Percentiles rank a stretch among this genome's conserved stretches.
Conservation (phyloP, 805 yeast species). For the Blastobotrys chiropterorum region DNA sequence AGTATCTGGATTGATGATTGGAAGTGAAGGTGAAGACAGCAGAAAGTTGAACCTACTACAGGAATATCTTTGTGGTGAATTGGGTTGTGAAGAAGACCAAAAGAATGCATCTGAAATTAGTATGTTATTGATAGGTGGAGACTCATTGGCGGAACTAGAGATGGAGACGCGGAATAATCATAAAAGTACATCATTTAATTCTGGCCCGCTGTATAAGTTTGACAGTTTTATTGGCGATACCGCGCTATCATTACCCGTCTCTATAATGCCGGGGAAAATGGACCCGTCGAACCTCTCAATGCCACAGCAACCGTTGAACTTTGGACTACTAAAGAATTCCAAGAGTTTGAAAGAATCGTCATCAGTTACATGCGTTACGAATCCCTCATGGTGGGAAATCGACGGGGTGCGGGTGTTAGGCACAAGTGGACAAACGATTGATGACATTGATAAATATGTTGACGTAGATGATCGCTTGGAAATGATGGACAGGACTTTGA, state of each 20-base stretch:
- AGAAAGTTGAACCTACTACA: slow-evolving; percentile 48
- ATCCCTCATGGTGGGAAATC: slow-evolving; percentile 68
- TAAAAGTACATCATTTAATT: slow-evolving; percentile 17
- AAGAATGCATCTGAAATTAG: slow-evolving; percentile 30
- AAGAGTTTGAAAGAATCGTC: slow-evolving; percentile 31
- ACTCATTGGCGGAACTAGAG: slow-evolving; percentile 36
- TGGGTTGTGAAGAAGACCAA: slow-evolving; percentile 35
- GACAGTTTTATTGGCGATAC: slow-evolving; percentile 55
- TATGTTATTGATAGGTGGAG: slow-evolving; percentile 65
- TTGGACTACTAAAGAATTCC: slow-evolving; percentile 53
- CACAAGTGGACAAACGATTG: slow-evolving; percentile 78
- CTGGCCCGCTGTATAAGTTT: slow-evolving; percentile 30
- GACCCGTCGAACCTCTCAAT: slow-evolving; percentile 82
- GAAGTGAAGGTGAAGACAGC: slow-evolving; percentile 34
- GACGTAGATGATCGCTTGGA: slow-evolving; percentile 40
- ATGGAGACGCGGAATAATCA: slow-evolving; percentile 24
- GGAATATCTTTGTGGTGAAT: slow-evolving; percentile 67
- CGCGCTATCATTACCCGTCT: slow-evolving; percentile 56
- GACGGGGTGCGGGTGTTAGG: slow-evolving; percentile 57
- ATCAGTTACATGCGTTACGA: slow-evolving; percentile 46
- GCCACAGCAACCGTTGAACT: slow-evolving; percentile 90
- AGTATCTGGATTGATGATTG: slow-evolving; percentile 68
- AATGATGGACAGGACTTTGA: slow-evolving; percentile 59
- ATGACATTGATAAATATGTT: slow-evolving; percentile 68
- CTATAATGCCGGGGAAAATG: slow-evolving; percentile 73